phyloP scores from a whole-genome alignment of 2,329 filamentous ascomycete genomes.

The Aspergillus spinulosporus region DNA sequence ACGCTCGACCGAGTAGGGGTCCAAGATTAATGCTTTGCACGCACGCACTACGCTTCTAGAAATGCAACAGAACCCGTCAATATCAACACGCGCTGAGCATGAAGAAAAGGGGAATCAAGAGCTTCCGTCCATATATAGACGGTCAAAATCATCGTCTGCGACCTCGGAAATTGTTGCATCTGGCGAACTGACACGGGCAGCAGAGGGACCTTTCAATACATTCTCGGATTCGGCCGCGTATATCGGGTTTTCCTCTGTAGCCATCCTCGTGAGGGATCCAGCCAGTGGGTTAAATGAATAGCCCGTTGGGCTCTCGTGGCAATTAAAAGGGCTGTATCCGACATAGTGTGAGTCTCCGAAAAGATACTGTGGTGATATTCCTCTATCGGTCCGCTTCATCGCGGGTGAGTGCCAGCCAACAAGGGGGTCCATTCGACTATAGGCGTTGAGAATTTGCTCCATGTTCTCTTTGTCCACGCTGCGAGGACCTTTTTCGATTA shows the following conservation, averaged over 20 bases:
- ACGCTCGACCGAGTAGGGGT: conserved; percentile 3
- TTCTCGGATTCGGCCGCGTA: conserved; percentile 21
- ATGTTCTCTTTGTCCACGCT: conserved; percentile 40
- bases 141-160: conserved; percentile 35
- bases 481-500: conserved; percentile 16
- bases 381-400: conserved; percentile 23
- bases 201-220: conserved; percentile 20
- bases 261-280: conserved; percentile 27
- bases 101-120: conserved; percentile 19
- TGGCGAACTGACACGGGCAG: conserved; percentile 28
- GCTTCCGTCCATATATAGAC: conserved; percentile 34
- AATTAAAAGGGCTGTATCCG: conserved; percentile 28
- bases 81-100: neutral
- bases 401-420: conserved; percentile 30
- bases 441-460: conserved; percentile 34
- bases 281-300: conserved; percentile 39
- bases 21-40: conserved; percentile 5
- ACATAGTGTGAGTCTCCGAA: conserved; percentile 25
- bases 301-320: conserved; percentile 27
- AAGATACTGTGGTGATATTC: conserved; percentile 29
- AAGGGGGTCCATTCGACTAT: conserved; percentile 27
- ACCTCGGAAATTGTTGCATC: conserved; percentile 39
- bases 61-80: conserved; percentile 4
- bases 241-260: conserved; percentile 25
- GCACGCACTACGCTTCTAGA: conserved; percentile 3